Evolutionary conservation across 345 rosid species (phyloP).

Genomic region (Odontarrhena argentea): DNA sequence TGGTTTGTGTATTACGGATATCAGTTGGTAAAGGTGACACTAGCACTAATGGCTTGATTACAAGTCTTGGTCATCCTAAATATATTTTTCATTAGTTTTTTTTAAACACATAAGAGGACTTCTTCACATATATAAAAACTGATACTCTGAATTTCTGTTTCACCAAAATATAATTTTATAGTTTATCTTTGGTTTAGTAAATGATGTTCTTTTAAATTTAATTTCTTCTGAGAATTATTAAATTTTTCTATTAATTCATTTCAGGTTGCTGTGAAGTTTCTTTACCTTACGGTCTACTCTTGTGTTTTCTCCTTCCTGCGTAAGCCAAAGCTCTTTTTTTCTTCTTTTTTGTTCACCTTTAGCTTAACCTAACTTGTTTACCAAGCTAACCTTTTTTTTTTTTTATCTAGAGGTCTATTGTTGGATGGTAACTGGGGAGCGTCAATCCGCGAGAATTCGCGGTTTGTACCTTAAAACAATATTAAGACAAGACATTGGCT

Average conservation of each 20-base stretch:
- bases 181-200: too few species aligned
- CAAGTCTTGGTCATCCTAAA: too few species aligned
- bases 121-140: too few species aligned
- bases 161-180: too few species aligned
- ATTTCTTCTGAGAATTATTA: too few species aligned
- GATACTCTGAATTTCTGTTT: too few species aligned
- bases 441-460: conserved; percentile 69
- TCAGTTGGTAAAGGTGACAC: too few species aligned
- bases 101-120: too few species aligned
- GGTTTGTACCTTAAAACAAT: conserved; percentile 73
- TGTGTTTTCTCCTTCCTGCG: conserved; percentile 59
- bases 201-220: too few species aligned
- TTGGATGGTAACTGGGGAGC: conserved; percentile 85
- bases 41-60: too few species aligned
- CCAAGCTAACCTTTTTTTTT: not conserved
- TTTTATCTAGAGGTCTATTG: conserved; percentile 62
- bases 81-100: too few species aligned
- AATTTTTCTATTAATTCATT: not conserved
- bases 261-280: conserved; percentile 53
- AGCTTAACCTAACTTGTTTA: conserved; percentile 24
- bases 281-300: conserved; percentile 57
- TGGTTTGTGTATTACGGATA: too few species aligned
- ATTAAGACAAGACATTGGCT: conserved; percentile 69
- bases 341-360: not conserved
- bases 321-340: conserved; percentile 41